phyloP scores from a whole-genome alignment of 2,329 filamentous ascomycete genomes.

The Arthrobotrys pseudoclavata region DNA sequence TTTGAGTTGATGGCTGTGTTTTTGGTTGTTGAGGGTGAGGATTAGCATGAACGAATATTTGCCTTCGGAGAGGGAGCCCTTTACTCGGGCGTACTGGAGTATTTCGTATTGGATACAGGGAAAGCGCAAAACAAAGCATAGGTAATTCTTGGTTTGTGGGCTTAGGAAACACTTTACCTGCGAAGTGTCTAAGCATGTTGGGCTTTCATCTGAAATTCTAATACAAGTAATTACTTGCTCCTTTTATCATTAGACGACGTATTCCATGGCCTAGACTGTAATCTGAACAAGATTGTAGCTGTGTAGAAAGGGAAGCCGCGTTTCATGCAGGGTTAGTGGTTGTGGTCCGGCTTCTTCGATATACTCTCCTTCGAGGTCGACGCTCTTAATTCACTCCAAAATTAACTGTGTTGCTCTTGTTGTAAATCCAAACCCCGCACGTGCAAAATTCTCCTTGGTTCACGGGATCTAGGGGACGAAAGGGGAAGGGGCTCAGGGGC shows the following conservation, averaged over 20 bases:
- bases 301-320: too few species aligned
- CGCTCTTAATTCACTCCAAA: too few species aligned
- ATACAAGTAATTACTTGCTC: too few species aligned
- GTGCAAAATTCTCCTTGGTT: background rate
- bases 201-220: slow-evolving; percentile 32
- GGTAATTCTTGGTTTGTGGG: background rate
- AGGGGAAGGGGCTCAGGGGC: too few species aligned
- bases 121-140: background rate
- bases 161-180: too few species aligned
- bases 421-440: background rate
- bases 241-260: too few species aligned
- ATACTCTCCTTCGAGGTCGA: too few species aligned
- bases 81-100: slow-evolving; percentile 26
- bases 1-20: background rate
- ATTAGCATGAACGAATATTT: slow-evolving; percentile 48
- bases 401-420: background rate
- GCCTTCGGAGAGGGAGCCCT: slow-evolving; percentile 41
- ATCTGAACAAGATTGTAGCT: too few species aligned
- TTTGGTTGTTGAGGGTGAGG: slow-evolving; percentile 20
- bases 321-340: too few species aligned
- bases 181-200: slow-evolving; percentile 34
- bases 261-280: too few species aligned
- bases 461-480: too few species aligned
- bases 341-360: too few species aligned
- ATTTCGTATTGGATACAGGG: background rate